These are phyloP conservation scores for Dipteronia dyeriana DNA, from an alignment of 345 rosid genomes.

Conservation along the genomic window DNA sequence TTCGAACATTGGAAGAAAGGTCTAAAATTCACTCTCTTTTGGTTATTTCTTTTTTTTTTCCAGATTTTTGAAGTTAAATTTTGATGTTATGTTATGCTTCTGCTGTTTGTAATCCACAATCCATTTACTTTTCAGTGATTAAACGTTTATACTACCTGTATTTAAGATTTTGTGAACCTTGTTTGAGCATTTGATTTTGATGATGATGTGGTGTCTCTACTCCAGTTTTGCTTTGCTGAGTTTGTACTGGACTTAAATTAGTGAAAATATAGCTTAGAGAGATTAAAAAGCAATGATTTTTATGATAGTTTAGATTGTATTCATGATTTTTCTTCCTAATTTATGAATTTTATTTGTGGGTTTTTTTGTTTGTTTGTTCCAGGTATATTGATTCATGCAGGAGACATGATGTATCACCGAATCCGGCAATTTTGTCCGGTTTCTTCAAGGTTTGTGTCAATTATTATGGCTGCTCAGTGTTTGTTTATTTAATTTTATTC, in stretches of 20 bases:
- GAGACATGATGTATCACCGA: constrained; percentile 56
- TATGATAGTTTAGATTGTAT: neutral
- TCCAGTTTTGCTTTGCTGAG: neutral
- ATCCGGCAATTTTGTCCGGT: constrained; percentile 50
- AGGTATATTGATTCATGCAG: constrained; percentile 73
- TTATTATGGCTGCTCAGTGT: neutral
- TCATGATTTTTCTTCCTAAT: neutral
- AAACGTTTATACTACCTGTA: neutral
- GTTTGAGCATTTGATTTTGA: neutral
- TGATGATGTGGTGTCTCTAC: neutral
- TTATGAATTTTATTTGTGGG: constrained; percentile 6
- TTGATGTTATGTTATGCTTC: neutral
- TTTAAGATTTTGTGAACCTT: neutral
- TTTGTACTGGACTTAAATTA: constrained; percentile 5
- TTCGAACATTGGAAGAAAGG: constrained; percentile 21
- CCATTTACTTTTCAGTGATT: neutral
- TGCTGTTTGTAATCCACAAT: neutral
- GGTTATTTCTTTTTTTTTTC: neutral
- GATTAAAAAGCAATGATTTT: neutral
- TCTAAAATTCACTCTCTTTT: neutral
- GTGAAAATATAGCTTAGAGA: neutral
- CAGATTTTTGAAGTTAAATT: neutral
- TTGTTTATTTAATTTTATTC: neutral
- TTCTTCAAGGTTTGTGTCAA: constrained; percentile 61
- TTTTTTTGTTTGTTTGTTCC: constrained; percentile 27